Conservation (phyloP, 768 basidiomycete genomes). For the Tricholoma bakamatsutake region DNA sequence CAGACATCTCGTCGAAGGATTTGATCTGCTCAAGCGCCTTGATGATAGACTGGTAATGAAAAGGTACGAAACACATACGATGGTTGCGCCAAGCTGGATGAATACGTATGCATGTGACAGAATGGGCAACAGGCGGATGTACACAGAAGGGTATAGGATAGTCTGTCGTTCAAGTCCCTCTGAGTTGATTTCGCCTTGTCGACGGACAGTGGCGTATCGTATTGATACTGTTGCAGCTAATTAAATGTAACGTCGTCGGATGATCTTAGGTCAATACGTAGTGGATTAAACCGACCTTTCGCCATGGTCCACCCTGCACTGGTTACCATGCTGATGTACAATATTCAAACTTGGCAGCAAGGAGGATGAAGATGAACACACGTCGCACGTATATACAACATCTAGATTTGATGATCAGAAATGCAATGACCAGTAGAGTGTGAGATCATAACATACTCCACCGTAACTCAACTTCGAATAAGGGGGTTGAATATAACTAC, state of each 20-base stretch:
- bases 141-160: conserved; percentile 67
- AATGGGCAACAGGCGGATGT: conserved; percentile 67
- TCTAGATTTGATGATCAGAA: conserved; percentile 31
- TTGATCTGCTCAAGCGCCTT: conserved; percentile 28
- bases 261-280: not conserved
- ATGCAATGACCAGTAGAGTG: not conserved
- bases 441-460: conserved; percentile 42
- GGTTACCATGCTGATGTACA: conserved; percentile 50
- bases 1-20: conserved; percentile 44
- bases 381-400: conserved; percentile 69
- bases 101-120: conserved; percentile 67
- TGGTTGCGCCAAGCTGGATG: conserved; percentile 52
- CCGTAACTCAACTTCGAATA: conserved; percentile 74
- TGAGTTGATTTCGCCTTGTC: conserved; percentile 52
- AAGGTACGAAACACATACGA: conserved; percentile 33
- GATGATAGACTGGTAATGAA: not conserved
- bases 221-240: conserved; percentile 58
- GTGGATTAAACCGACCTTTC: conserved; percentile 39
- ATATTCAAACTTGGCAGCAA: not conserved
- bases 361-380: conserved; percentile 21
- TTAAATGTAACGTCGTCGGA: not conserved
- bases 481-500: conserved; percentile 57
- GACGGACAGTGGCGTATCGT: conserved; percentile 65
- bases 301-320: conserved; percentile 58
- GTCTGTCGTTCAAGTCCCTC: conserved; percentile 59